Evolutionary conservation across 805 yeast genomes (phyloP), one percentile per base, ranked within the genome.

Genomic region (Monosporozyma yasuniensis): DNA sequence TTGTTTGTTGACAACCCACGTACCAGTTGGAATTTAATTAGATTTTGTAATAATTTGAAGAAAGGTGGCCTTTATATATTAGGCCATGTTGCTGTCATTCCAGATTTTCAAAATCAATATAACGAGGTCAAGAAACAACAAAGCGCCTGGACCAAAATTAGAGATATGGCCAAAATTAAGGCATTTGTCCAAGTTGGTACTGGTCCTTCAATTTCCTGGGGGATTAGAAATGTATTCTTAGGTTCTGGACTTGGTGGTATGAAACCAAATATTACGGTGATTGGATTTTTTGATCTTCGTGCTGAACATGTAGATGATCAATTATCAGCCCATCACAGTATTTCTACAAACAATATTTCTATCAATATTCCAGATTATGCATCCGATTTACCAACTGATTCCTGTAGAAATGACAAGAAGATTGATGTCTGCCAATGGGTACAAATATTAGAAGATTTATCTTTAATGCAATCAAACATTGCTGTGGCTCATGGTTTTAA

Each of bases 211-310:
- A 73, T 93, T 41, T 84, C 89, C 0, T 91, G 98, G 97, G 98
- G 99, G 23, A 95, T 88, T 0, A 73, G 99, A 53, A 91, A 91
- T 63, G 89, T 93, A 9, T 89, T 79, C 52, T 66, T 91, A 52
- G 97, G 97, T 0, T 85, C 96, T 2, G 99, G 99, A 0, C 72
- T 93, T n/a, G 99, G 99, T 7, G 97, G 96, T 11, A 93, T 93
- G 99, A 84, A 80, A 59, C 99, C 99, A 1, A 93, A 93, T 62
- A 90, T 93, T 47, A 87, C 96, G 0, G 95, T 93, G 0, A 53
- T 93, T 30, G 98, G 98, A 0, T 89, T 89, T 60, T 87, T 83
- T 57, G 96, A 91, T 61, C 72, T 83, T 52, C 67, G 65, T 7
- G 65, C 63, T 32, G 68, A 66, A 52, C 44, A 42, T n/a, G 19